Evolutionary conservation across 345 rosid genomes (phyloP), one percentile per base, ranked within the genome.

Genomic region (Populus euphratica): DNA sequence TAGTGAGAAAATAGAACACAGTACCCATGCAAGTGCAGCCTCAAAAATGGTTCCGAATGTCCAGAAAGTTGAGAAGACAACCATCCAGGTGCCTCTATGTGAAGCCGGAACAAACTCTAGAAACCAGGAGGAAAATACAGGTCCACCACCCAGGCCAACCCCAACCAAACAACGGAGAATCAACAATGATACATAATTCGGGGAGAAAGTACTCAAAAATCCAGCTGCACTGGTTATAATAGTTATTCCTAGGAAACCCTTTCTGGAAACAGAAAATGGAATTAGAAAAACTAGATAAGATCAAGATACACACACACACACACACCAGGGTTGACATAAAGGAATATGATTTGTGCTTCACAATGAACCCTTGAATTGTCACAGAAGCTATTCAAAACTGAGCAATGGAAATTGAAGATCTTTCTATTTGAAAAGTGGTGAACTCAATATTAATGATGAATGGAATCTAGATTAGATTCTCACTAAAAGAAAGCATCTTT

Each of bases 61-160:
- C 80, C 80, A 77, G 75, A 70, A 77, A 25, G 49, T 20, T 33
- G 75, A 77, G 68, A 35, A 61, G 21, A 70, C 74, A 41, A 77
- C 74, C 80, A 77, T 77, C 80, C 80, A 70, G 6, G 36, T 43
- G 74, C 80, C 80, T 38, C 98, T 82, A 80, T 82, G 91, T 49
- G 99, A 92, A 43, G 99, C 90, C 69, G 98, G 99, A 70, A 94
- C 86, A 81, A 94, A 94, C 74, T 81, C 83, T 10, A 81, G 80
- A 72, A 81, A 81, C 83, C 83, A 76, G n/a, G 74, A 76, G 47
- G 49, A 41, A 62, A 76, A 81, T 44, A 81, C 80, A 21, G 63
- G 83, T 71, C 77, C 77, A 23, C 83, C 80, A 41, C 80, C 83
- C 41, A 81, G 73, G 52, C 83, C 83, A 65, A 76, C 7, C 41